Evolutionary conservation across 1,139 yeast species (phyloP).

Genomic region (Saccharomyces hybrid): DNA sequence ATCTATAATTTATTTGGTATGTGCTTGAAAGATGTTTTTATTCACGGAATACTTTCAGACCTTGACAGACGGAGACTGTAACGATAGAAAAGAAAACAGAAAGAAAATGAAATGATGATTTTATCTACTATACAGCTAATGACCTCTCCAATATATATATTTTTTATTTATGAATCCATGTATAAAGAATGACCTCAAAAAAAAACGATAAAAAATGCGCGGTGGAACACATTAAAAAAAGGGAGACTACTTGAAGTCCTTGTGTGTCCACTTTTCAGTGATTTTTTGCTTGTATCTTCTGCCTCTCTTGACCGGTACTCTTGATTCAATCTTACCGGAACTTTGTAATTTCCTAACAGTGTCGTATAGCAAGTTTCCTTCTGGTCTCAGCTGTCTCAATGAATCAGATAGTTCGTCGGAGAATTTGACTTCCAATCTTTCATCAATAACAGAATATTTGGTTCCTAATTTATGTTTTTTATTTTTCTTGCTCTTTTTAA

Average conservation of each 20-base stretch:
- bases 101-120: background rate
- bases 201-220: background rate
- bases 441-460: conserved; percentile 52
- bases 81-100: background rate
- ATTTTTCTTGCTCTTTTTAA: conserved; percentile 27
- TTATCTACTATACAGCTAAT: background rate
- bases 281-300: conserved; percentile 62
- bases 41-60: background rate
- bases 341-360: conserved; percentile 76
- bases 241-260: conserved; percentile 58
- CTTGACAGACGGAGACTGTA: too few relatives aligned
- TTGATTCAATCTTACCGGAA: conserved; percentile 77
- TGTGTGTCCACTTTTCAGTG: conserved; percentile 88
- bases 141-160: background rate
- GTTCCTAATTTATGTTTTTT: conserved; percentile 38
- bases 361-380: conserved; percentile 80
- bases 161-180: background rate
- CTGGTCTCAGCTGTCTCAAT: conserved; percentile 76
- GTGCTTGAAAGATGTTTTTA: too few relatives aligned
- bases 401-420: conserved; percentile 85
- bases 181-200: conserved; percentile 2
- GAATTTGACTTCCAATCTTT: conserved; percentile 75
- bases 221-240: too few relatives aligned
- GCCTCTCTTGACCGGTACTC: conserved; percentile 62
- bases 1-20: background rate